Percentiles rank a stretch among this genome's conserved stretches.
These are phyloP conservation scores for Hamigera avellanea DNA, from an alignment of 495 filamentous ascomycete species.

Conservation along the genomic window DNA sequence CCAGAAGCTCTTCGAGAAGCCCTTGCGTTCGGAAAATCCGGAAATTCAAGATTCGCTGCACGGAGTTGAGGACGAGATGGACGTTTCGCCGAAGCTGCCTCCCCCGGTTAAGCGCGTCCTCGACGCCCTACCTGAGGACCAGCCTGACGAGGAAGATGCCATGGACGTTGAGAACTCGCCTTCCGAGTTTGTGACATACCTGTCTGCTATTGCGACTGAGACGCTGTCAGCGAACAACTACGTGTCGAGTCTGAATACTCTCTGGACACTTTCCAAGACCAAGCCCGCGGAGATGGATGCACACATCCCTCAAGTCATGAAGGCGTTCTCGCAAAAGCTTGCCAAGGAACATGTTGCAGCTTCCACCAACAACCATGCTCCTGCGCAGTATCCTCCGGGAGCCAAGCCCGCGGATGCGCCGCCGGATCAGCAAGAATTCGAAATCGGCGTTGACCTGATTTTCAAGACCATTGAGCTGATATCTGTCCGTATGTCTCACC, in stretches of 20 bases:
- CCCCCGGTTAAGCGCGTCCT: constrained; percentile 73
- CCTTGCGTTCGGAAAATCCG: constrained; percentile 69
- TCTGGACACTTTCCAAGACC: constrained; percentile 80
- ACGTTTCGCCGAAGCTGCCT: constrained; percentile 37
- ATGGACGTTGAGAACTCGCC: constrained; percentile 66
- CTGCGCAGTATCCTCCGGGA: constrained; percentile 22
- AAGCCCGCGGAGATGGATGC: constrained; percentile 77
- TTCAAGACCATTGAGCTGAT: constrained; percentile 90
- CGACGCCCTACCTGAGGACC: constrained; percentile 80
- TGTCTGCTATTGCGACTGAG: constrained; percentile 74
- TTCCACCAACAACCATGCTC: constrained; percentile 37
- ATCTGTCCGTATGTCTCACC: constrained; percentile 78
- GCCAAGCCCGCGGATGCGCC: constrained; percentile 41
- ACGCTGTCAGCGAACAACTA: constrained; percentile 64
- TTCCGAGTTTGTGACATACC: constrained; percentile 69
- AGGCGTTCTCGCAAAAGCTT: constrained; percentile 82
- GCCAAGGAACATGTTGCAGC: constrained; percentile 86
- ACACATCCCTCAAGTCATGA: constrained; percentile 82
- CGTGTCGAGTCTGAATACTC: constrained; percentile 76
- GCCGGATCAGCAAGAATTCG: constrained; percentile 63
- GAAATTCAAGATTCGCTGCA: constrained; percentile 92
- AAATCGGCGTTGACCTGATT: constrained; percentile 77
- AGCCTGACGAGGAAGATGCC: constrained; percentile 78
- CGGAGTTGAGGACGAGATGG: constrained; percentile 50
- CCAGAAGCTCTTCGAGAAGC: constrained; percentile 85